Evolutionary conservation across 2,329 filamentous ascomycete genomes (phyloP).

Genomic region (Colletotrichum sojae): DNA sequence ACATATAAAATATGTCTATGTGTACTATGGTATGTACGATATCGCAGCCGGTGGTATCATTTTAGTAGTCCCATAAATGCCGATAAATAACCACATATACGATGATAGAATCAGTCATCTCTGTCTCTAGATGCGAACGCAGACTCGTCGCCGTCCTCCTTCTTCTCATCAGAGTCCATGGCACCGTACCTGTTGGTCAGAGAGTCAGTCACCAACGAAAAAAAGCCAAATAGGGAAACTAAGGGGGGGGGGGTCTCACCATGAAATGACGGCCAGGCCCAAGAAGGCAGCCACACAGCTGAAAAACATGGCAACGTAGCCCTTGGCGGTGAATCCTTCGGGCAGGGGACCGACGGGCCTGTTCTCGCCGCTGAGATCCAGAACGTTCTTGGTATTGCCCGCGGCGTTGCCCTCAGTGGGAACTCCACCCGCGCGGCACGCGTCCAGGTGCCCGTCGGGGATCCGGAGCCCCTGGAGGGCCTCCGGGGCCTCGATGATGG

Average conservation of each 20-base stretch:
- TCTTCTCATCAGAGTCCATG: slow-evolving; percentile 29
- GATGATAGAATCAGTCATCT: slow-evolving; percentile 9
- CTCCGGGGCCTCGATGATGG: slow-evolving; percentile 51
- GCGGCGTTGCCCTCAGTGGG: slow-evolving; percentile 71
- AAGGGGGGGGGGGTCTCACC: slow-evolving; percentile 23
- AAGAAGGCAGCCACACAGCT: slow-evolving; percentile 39
- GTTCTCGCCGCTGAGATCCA: slow-evolving; percentile 60
- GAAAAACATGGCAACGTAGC: slow-evolving; percentile 42
- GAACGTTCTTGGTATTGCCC: slow-evolving; percentile 66
- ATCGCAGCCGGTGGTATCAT: not conserved
- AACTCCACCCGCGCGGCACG: slow-evolving; percentile 54
- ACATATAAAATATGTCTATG: too few species aligned
- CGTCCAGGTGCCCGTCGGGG: slow-evolving; percentile 57
- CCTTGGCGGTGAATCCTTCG: slow-evolving; percentile 42
- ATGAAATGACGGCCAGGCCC: slow-evolving; percentile 39
- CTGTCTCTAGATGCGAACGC: slow-evolving; percentile 1
- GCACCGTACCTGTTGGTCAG: slow-evolving; percentile 25
- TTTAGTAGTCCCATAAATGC: not conserved
- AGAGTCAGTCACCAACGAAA: not conserved
- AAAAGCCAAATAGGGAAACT: not conserved
- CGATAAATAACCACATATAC: not conserved
- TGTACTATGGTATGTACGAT: not conserved
- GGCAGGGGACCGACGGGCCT: slow-evolving; percentile 37
- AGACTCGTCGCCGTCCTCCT: slow-evolving; percentile 9
- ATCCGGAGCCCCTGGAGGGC: slow-evolving; percentile 60